Conservation (phyloP, 2,329 filamentous ascomycete genomes). For the Lasiodiplodia citricola region DNA sequence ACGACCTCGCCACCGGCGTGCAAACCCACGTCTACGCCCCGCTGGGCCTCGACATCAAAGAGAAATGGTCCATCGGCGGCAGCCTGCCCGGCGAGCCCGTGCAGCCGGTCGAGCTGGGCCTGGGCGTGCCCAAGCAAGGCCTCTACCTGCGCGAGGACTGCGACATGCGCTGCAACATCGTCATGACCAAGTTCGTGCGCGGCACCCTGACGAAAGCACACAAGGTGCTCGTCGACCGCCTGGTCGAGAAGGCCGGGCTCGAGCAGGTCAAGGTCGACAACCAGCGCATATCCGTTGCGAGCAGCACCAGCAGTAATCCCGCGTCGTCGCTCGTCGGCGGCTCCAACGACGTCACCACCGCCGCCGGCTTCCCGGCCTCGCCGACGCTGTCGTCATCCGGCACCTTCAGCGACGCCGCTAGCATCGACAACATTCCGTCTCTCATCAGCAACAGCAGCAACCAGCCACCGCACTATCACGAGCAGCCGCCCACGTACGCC, state of each 20-base stretch:
- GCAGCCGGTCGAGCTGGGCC: constrained; percentile 68
- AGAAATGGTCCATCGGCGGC: constrained; percentile 78
- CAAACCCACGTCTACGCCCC: constrained; percentile 87
- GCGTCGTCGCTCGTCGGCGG: constrained; percentile 2
- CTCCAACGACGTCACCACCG: background rate
- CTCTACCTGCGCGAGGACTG: constrained; percentile 87
- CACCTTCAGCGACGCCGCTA: constrained; percentile 1
- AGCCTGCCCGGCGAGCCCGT: constrained; percentile 72
- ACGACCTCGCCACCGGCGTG: constrained; percentile 73
- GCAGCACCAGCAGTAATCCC: background rate
- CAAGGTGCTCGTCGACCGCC: constrained; percentile 37
- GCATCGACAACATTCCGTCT: background rate
- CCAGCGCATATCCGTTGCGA: background rate
- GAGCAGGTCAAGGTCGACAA: constrained; percentile 12
- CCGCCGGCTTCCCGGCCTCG: background rate
- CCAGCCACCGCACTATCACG: background rate
- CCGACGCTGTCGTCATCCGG: background rate
- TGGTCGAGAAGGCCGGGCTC: constrained; percentile 21
- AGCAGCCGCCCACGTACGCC: background rate
- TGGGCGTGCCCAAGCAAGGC: constrained; percentile 69
- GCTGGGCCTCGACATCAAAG: constrained; percentile 77
- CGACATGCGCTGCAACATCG: constrained; percentile 78
- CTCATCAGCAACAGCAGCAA: background rate
- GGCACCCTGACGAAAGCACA: constrained; percentile 82
- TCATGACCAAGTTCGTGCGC: constrained; percentile 79